A percentile compares a stretch with the other conserved stretches of the same genome.
Evolutionary conservation across 73 alveolate species (phyloP).

Genomic region (Breviolum minutum): DNA sequence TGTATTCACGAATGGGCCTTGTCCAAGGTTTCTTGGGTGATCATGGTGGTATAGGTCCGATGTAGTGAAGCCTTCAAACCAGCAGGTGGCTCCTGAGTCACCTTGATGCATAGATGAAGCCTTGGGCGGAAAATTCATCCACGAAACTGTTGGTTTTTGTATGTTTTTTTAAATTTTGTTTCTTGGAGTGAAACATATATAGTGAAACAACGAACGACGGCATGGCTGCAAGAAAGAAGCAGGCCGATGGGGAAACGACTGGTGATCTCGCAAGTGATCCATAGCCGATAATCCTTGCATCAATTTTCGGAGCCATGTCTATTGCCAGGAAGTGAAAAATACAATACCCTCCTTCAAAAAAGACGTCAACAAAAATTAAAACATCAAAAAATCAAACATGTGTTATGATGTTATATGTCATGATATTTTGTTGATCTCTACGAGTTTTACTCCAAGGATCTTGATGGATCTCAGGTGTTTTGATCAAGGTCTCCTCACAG

Average conservation of each 20-base stretch:
- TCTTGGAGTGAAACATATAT: no score
- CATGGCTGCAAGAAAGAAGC: slow-evolving; percentile 86
- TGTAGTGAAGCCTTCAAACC: slow-evolving; percentile 99
- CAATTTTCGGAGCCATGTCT: slow-evolving; percentile 98
- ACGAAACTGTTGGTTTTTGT: no score
- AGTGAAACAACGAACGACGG: no score
- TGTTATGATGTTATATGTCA: no score
- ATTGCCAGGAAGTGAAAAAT: slow-evolving; percentile 67
- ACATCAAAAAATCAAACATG: no score
- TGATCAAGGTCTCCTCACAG: slow-evolving; percentile 33
- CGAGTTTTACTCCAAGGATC: background rate
- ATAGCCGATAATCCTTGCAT: slow-evolving; percentile 98
- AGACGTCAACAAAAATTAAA: no score
- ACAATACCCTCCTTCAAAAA: no score
- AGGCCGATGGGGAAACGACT: slow-evolving; percentile 99
- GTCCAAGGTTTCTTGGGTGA: slow-evolving; percentile 98
- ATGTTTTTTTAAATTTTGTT: no score
- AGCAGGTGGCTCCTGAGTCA: slow-evolving; percentile 99
- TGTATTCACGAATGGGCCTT: background rate
- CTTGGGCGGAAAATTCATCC: no score
- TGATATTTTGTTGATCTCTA: background rate
- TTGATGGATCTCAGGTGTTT: slow-evolving; percentile 32
- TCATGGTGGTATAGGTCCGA: slow-evolving; percentile 99
- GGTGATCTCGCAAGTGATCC: slow-evolving; percentile 99
- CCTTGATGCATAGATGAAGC: slow-evolving; percentile 60